A percentile compares a stretch with the other conserved stretches of the same genome.
These are phyloP conservation scores for Kondoa subrosea DNA, from an alignment of 768 basidiomycete genomes.

Conservation along the genomic window DNA sequence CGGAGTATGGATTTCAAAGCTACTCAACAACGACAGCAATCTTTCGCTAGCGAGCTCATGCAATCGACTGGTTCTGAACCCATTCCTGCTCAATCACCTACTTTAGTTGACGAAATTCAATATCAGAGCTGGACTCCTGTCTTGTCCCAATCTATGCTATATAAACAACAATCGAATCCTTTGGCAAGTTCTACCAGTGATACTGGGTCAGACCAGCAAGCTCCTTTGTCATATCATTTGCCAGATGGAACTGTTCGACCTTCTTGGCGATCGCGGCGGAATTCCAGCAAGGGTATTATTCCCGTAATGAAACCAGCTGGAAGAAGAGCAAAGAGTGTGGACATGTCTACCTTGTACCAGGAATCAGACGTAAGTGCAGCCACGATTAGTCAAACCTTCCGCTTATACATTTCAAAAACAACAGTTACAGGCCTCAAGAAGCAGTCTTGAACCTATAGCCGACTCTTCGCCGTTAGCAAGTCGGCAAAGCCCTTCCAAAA, in stretches of 20 bases:
- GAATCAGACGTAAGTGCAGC: not conserved
- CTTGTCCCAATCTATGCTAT: not conserved
- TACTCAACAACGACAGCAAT: no score
- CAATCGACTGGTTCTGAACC: not conserved
- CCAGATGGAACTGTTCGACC: slow-evolving; percentile 2
- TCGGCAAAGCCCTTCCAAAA: not conserved
- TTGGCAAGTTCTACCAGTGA: not conserved
- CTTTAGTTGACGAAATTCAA: not conserved
- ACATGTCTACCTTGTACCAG: slow-evolving; percentile 8
- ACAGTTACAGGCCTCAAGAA: not conserved
- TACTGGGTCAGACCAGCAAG: not conserved
- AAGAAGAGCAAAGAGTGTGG: slow-evolving; percentile 3
- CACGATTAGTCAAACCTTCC: no score
- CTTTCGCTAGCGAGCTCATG: not conserved
- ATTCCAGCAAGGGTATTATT: not conserved
- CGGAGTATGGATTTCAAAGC: not conserved
- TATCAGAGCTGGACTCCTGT: not conserved
- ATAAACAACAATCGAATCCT: not conserved
- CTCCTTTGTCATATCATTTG: not conserved
- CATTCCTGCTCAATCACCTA: not conserved
- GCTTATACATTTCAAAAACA: no score
- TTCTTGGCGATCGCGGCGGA: not conserved
- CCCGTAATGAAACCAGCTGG: not conserved
- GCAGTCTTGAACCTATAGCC: not conserved
- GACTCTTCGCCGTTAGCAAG: not conserved